Conservation (phyloP, 1,284 basidiomycete species). For the Microbotryomycetes sp. region DNA sequence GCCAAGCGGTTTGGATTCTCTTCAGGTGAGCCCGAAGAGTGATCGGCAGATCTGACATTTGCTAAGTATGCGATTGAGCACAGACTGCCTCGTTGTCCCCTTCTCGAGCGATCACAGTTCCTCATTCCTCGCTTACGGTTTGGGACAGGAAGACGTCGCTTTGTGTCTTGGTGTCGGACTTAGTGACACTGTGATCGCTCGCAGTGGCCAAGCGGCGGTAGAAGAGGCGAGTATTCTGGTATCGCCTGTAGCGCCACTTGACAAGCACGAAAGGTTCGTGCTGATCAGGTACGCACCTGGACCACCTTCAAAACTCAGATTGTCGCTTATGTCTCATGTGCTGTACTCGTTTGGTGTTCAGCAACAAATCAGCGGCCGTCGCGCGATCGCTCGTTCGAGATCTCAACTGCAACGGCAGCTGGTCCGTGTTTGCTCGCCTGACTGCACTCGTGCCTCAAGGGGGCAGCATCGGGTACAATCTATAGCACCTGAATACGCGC, state of each 20-base stretch:
- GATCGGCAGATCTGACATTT: too few species aligned
- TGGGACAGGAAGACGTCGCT: slow-evolving; percentile 12
- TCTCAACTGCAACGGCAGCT: slow-evolving; percentile 73
- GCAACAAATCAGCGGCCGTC: slow-evolving; percentile 66
- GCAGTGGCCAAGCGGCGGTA: slow-evolving; percentile 63
- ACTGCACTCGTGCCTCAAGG: slow-evolving; percentile 77
- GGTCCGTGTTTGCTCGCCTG: slow-evolving; percentile 75
- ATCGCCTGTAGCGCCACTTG: slow-evolving; percentile 50
- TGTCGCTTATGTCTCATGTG: too few species aligned
- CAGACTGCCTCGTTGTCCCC: slow-evolving; percentile 62
- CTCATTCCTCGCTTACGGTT: slow-evolving; percentile 61
- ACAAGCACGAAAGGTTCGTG: too few species aligned
- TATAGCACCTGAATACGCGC: slow-evolving; percentile 4
- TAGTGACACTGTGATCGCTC: slow-evolving; percentile 53
- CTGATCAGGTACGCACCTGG: too few species aligned
- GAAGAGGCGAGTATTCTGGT: slow-evolving; percentile 52
- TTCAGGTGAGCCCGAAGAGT: slow-evolving; percentile 55
- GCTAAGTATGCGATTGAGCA: too few species aligned
- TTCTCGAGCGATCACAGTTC: slow-evolving; percentile 68
- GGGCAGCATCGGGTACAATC: slow-evolving; percentile 66
- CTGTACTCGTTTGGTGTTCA: too few species aligned
- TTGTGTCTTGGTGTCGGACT: slow-evolving; percentile 13
- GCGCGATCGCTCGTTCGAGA: slow-evolving; percentile 71
- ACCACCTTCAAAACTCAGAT: too few species aligned
- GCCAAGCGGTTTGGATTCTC: slow-evolving; percentile 72